Evolutionary conservation across 2,329 filamentous ascomycete genomes (phyloP).

Genomic region (Monilinia laxa): DNA sequence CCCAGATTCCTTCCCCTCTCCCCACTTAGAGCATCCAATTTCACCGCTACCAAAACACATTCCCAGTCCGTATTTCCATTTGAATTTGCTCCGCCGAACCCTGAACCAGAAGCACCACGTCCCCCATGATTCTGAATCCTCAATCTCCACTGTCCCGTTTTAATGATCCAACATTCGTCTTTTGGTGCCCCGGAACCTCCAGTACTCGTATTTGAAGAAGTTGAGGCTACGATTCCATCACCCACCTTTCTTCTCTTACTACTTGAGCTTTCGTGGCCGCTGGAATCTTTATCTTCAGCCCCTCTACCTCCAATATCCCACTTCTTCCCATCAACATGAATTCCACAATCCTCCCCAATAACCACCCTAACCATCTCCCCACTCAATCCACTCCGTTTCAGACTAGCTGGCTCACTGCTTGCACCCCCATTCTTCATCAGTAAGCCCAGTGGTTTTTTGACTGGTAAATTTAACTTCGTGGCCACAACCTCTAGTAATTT

Average conservation of each 20-base stretch:
- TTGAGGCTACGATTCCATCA: neutral
- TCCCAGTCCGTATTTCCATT: conserved; percentile 58
- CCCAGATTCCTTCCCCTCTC: conserved; percentile 65
- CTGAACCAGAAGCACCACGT: conserved; percentile 61
- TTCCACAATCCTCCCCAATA: conserved; percentile 59
- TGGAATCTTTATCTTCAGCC: neutral
- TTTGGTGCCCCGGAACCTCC: conserved; percentile 13
- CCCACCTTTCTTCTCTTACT: conserved; percentile 28
- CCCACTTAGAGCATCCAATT: conserved; percentile 68
- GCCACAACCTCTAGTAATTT: conserved; percentile 79
- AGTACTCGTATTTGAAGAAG: neutral
- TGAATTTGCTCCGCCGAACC: conserved; percentile 48
- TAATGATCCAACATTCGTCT: conserved; percentile 56
- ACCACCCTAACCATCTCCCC: conserved; percentile 67
- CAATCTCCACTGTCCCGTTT: conserved; percentile 70
- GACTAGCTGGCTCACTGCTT: conserved; percentile 60
- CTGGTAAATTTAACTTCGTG: conserved; percentile 71
- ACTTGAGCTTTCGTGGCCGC: conserved; percentile 21
- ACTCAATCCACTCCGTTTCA: conserved; percentile 67
- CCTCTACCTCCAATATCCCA: conserved; percentile 16
- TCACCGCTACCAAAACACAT: conserved; percentile 72
- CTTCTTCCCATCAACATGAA: conserved; percentile 57
- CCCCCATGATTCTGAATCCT: conserved; percentile 58
- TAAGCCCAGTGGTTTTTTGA: conserved; percentile 60
- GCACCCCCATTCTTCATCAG: conserved; percentile 66